Conservation (phyloP, 345 rosid genomes). For the Citrus maxima region DNA sequence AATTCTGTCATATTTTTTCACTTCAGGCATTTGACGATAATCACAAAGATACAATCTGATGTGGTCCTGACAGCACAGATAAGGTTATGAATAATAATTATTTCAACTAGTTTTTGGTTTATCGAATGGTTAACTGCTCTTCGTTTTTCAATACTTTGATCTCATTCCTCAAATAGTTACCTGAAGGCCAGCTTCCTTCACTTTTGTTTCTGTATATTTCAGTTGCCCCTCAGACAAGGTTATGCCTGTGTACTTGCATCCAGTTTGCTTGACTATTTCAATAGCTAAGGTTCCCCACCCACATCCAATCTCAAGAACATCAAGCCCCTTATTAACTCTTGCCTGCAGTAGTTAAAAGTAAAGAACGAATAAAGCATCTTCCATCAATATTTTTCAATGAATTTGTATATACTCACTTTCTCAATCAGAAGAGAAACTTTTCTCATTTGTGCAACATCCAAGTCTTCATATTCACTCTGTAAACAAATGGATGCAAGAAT, state of each 20-base stretch:
- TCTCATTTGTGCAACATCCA: slow-evolving; percentile 71
- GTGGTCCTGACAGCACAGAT: slow-evolving; percentile 39
- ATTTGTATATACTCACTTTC: slow-evolving; percentile 40
- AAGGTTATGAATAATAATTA: too few species aligned
- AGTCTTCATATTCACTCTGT: slow-evolving; percentile 64
- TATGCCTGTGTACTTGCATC: slow-evolving; percentile 85
- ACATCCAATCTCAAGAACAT: slow-evolving; percentile 82
- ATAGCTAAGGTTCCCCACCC: slow-evolving; percentile 97
- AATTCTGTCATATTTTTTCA: slow-evolving; percentile 68
- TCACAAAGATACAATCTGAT: slow-evolving; percentile 70
- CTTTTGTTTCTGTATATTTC: slow-evolving; percentile 63
- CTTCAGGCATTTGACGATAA: slow-evolving; percentile 62
- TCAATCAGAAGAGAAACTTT: slow-evolving; percentile 68
- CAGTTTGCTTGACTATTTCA: slow-evolving; percentile 80
- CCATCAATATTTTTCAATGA: not conserved
- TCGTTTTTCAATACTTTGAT: not conserved
- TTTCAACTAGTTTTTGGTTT: not conserved
- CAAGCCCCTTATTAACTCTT: slow-evolving; percentile 52
- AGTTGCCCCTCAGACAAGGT: slow-evolving; percentile 77
- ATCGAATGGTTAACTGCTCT: not conserved
- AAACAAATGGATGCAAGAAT: not conserved
- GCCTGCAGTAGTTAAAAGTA: slow-evolving; percentile 33
- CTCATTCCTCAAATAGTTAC: slow-evolving; percentile 23
- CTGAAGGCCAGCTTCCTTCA: slow-evolving; percentile 87
- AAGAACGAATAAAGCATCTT: not conserved